phyloP scores from a whole-genome alignment of 441 rosid genomes.

The Sinapis alba region DNA sequence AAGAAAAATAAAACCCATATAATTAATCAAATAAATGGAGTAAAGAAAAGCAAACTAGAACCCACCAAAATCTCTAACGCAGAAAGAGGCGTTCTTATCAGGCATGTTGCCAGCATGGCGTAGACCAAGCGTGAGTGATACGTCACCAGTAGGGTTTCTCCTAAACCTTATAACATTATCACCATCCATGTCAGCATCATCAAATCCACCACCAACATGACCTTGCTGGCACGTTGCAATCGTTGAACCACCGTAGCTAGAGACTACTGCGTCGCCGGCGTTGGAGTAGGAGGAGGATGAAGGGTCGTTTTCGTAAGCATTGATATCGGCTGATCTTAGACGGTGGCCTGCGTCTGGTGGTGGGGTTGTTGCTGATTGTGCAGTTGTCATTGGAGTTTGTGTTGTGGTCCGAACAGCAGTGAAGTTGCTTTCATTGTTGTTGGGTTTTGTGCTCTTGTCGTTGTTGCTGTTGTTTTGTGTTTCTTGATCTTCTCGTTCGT shows the following conservation, averaged over 20 bases:
- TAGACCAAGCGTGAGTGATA: constrained; percentile 90
- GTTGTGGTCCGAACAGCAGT: constrained; percentile 41
- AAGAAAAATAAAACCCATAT: neutral
- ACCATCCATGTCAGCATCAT: constrained; percentile 34
- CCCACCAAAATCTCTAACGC: constrained; percentile 69
- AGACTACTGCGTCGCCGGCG: constrained; percentile 11
- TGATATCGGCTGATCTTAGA: constrained; percentile 56
- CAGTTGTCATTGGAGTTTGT: constrained; percentile 57
- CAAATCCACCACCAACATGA: constrained; percentile 43
- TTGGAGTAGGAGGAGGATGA: constrained; percentile 42
- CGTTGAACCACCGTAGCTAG: constrained; percentile 25
- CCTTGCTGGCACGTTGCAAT: constrained; percentile 33
- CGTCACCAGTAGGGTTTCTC: constrained; percentile 66
- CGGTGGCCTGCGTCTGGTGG: constrained; percentile 44
- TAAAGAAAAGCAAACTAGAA: constrained; percentile 38
- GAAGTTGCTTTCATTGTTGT: constrained; percentile 41
- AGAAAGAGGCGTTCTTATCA: constrained; percentile 63
- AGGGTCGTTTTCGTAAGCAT: constrained; percentile 64
- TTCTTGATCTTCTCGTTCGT: constrained; percentile 23
- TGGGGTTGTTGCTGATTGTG: constrained; percentile 29
- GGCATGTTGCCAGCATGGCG: constrained; percentile 81
- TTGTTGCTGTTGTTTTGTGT: constrained; percentile 18
- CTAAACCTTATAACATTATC: constrained; percentile 65
- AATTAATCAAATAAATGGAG: constrained; percentile 15
- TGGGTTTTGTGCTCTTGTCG: constrained; percentile 40